Evolutionary conservation across 2,329 filamentous ascomycete species (phyloP).

Genomic region (Ambrosiella cleistominuta): DNA sequence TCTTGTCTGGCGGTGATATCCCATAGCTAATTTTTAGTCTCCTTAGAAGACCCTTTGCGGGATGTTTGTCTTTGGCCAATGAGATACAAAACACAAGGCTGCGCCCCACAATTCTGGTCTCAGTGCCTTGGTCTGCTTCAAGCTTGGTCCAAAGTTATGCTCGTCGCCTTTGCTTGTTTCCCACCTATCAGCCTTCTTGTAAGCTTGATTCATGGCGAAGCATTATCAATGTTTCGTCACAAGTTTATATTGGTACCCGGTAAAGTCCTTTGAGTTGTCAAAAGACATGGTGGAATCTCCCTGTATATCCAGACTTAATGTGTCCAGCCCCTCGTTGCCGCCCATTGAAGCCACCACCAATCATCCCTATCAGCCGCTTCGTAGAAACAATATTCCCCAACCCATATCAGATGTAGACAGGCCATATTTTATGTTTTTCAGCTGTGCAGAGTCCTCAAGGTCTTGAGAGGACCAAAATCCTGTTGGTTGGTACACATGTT

Average conservation of each 20-base stretch:
- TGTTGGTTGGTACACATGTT: not conserved
- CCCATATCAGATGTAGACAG: no score
- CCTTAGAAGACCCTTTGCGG: not conserved
- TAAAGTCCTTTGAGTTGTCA: no score
- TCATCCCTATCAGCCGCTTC: no score
- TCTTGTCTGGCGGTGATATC: not conserved
- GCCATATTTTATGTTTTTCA: no score
- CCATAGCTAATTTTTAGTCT: not conserved
- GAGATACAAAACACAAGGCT: not conserved
- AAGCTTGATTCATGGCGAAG: no score
- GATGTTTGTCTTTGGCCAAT: not conserved
- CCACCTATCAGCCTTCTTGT: not conserved
- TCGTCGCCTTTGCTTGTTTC: not conserved
- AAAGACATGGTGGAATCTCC: no score
- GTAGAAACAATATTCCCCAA: no score
- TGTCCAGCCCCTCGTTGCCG: no score
- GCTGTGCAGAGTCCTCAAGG: not conserved
- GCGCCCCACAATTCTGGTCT: not conserved
- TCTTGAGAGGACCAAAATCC: not conserved
- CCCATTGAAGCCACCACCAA: no score
- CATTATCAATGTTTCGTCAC: no score
- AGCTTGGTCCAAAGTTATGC: not conserved
- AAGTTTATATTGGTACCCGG: no score
- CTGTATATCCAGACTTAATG: no score
- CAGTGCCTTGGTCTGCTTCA: not conserved